Conservation (phyloP, 768 basidiomycete species). For the Russula ochroleuca region DNA sequence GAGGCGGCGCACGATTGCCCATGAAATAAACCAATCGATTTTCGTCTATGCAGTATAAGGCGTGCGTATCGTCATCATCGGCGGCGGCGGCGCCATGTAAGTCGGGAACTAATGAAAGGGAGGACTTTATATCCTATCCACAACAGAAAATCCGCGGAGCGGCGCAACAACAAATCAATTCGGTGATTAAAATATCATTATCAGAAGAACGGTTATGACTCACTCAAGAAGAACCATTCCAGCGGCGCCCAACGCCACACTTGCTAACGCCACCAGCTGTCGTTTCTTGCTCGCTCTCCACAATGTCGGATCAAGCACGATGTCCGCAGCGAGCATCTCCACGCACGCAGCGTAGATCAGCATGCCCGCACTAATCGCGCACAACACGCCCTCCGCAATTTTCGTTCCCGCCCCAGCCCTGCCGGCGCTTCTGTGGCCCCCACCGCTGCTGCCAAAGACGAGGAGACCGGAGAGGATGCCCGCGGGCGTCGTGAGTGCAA, state of each 20-base stretch:
- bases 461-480: conserved; percentile 61
- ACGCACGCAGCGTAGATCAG: conserved; percentile 79
- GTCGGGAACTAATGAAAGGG: background rate
- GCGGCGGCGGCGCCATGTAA: background rate
- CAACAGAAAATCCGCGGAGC: conserved; percentile 1
- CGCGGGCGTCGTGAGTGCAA: conserved; percentile 69
- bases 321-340: conserved; percentile 85
- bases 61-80: background rate
- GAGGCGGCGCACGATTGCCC: background rate
- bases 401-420: conserved; percentile 42
- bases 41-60: background rate
- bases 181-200: background rate
- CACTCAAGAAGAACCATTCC: conserved; percentile 61
- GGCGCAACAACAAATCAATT: background rate
- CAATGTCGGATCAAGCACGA: conserved; percentile 65
- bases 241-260: conserved; percentile 55
- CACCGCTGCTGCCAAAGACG: conserved; percentile 37
- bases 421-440: background rate
- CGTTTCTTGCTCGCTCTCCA: conserved; percentile 39
- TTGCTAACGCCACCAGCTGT: conserved; percentile 55
- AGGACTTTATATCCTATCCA: background rate
- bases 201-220: conserved; percentile 5
- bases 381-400: conserved; percentile 69
- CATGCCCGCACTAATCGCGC: conserved; percentile 79
- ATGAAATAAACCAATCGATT: background rate